Percentiles rank a stretch among this genome's conserved stretches.
Conservation (phyloP, 2,329 filamentous ascomycete genomes). For the Gaeumannomyces tritici region DNA sequence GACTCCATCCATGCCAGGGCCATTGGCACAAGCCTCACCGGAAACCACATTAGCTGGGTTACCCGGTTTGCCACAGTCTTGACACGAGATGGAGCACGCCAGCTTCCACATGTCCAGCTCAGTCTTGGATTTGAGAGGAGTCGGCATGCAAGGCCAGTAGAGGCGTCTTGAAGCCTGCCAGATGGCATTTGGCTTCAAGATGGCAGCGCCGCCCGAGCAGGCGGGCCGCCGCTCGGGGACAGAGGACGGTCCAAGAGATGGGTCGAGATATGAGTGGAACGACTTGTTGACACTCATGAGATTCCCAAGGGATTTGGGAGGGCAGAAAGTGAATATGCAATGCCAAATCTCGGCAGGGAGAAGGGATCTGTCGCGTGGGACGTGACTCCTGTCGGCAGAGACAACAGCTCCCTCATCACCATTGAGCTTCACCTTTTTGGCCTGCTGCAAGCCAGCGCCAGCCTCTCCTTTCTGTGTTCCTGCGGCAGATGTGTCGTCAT, state of each 20-base stretch:
- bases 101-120: slow-evolving; percentile 74
- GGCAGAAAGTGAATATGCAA: slow-evolving; percentile 56
- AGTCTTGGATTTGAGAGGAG: slow-evolving; percentile 52
- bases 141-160: slow-evolving; percentile 58
- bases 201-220: background rate
- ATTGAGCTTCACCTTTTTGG: slow-evolving; percentile 20
- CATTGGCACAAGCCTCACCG: slow-evolving; percentile 41
- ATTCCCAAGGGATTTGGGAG: slow-evolving; percentile 52
- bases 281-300: slow-evolving; percentile 58
- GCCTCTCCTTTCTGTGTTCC: slow-evolving; percentile 4
- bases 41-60: slow-evolving; percentile 12
- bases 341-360: slow-evolving; percentile 61
- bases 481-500: background rate
- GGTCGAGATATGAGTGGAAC: slow-evolving; percentile 52
- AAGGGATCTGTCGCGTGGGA: slow-evolving; percentile 15
- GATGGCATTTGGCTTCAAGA: slow-evolving; percentile 51
- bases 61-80: slow-evolving; percentile 50
- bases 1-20: slow-evolving; percentile 52
- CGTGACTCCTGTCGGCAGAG: background rate
- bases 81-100: slow-evolving; percentile 51
- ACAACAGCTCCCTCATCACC: slow-evolving; percentile 1
- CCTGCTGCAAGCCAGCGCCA: background rate
- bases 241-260: slow-evolving; percentile 18
- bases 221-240: background rate
- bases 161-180: slow-evolving; percentile 61